Conservation (phyloP, 768 basidiomycete species). For the Auriscalpium orientale region DNA sequence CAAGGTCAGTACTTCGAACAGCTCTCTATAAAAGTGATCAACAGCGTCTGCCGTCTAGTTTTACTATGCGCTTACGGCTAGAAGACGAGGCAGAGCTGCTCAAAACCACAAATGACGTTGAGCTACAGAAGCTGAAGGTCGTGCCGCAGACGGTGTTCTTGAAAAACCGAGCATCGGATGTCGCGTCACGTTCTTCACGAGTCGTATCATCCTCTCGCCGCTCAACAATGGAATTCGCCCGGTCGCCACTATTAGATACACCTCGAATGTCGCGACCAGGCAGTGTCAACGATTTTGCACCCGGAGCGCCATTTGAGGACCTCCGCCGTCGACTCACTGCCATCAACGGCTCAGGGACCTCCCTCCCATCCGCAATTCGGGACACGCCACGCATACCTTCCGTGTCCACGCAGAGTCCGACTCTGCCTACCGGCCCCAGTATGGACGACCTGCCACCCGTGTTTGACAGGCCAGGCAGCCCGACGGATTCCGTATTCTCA, state of each 20-base stretch:
- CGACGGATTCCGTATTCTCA: conserved; percentile 77
- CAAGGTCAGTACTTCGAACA: conserved; percentile 45
- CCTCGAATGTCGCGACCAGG: conserved; percentile 39
- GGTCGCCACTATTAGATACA: conserved; percentile 41
- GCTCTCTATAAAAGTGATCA: neutral
- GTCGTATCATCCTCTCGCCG: conserved; percentile 32
- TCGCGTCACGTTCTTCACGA: conserved; percentile 29
- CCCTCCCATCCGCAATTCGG: conserved; percentile 42
- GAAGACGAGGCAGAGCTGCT: conserved; percentile 61
- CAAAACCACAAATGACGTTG: conserved; percentile 58
- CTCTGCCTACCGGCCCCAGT: conserved; percentile 19
- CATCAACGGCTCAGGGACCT: conserved; percentile 66
- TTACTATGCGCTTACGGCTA: conserved; percentile 52
- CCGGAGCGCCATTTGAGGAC: conserved; percentile 67
- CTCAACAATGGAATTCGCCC: conserved; percentile 31
- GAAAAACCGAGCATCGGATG: conserved; percentile 43
- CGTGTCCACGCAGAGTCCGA: conserved; percentile 14
- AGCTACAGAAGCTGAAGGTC: conserved; percentile 81
- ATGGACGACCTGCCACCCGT: conserved; percentile 23
- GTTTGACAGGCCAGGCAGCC: conserved; percentile 62
- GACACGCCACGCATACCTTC: conserved; percentile 31
- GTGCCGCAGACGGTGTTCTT: conserved; percentile 91
- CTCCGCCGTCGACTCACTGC: conserved; percentile 66
- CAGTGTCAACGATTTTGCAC: conserved; percentile 37
- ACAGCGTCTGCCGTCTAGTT: conserved; percentile 34